Evolutionary conservation across 2,329 filamentous ascomycete genomes (phyloP), one percentile per base, ranked within the genome.

Genomic region (Alternaria hordeiaustralica): DNA sequence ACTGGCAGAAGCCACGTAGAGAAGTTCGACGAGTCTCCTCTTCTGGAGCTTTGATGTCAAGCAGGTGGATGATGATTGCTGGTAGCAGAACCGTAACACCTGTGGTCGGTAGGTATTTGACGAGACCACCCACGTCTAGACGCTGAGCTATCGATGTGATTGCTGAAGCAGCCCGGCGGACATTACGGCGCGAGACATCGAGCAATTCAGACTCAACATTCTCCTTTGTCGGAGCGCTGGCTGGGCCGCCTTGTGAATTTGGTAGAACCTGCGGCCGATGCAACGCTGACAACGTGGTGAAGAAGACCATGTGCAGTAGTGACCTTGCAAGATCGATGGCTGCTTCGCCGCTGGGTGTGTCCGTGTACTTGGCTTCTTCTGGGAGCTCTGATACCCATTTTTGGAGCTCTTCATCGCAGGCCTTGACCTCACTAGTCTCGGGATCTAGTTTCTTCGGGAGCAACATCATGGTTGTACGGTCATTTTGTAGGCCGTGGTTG

Each of bases 271-370:
- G 94, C 3, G 95, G 95, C 28, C 95, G 90, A 79, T 97, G 94
- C 18, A 98, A 85, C 4, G 95, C 95, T 56, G 93, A 97, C 18
- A 96, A 87, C 0, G 94, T 96, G 2, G 95, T 96, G 79, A 94
- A 92, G 80, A 96, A 97, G 2, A 97, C 89, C 91, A 97, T 96
- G 79, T 97, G 93, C 36, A 98, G 84, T 20, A 97, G 85, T n/a
- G 92, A 92, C 51, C 92, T 88, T 77, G 97, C 93, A 3, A 97
- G 82, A 66, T 87, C 84, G 53, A 90, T 88, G 5, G 88, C 33
- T 47, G 69, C 66, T 26, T 89, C 89, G 18, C 89, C 84, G 15
- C 81, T 85, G 56, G 87, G 84, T 54, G 88, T 79, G 63, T 90
- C 90, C 60, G 84, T 75, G 70, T 96, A 94, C 67, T 88, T 87